These are phyloP conservation scores for Moesziomyces sp. DNA, from an alignment of 1,284 basidiomycete genomes.

Conservation along the genomic window DNA sequence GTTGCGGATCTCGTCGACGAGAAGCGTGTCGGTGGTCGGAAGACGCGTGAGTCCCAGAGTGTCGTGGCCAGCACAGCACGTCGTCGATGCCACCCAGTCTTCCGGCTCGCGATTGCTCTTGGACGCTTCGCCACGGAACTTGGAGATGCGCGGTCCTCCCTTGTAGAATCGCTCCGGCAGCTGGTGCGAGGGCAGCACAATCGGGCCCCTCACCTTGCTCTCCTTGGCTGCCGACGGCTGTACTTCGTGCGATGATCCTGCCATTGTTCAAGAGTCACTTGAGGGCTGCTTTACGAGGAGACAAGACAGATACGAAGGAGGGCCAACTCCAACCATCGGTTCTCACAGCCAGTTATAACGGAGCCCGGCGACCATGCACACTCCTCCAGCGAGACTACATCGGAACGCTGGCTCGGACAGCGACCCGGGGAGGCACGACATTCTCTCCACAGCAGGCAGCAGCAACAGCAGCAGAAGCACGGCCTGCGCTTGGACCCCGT, in stretches of 20 bases:
- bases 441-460: no score
- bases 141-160: constrained; percentile 28
- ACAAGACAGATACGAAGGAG: no score
- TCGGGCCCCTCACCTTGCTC: constrained; percentile 14
- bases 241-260: constrained; percentile 14
- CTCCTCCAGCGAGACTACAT: no score
- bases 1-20: constrained; percentile 22
- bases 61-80: constrained; percentile 37
- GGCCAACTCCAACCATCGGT: no score
- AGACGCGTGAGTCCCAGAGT: constrained; percentile 32
- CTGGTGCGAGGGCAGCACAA: constrained; percentile 30
- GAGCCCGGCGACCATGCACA: no score
- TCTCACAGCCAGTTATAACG: no score
- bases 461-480: no score
- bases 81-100: constrained; percentile 39
- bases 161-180: constrained; percentile 39
- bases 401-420: no score
- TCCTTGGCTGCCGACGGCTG: background rate
- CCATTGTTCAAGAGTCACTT: background rate
- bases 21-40: constrained; percentile 14
- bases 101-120: constrained; percentile 24
- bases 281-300: no score
- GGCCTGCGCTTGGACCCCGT: no score
- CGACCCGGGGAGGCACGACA: no score
- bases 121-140: constrained; percentile 24